Evolutionary conservation across 257 asterid species (phyloP).

Genomic region (Capsicum rhomboideum): DNA sequence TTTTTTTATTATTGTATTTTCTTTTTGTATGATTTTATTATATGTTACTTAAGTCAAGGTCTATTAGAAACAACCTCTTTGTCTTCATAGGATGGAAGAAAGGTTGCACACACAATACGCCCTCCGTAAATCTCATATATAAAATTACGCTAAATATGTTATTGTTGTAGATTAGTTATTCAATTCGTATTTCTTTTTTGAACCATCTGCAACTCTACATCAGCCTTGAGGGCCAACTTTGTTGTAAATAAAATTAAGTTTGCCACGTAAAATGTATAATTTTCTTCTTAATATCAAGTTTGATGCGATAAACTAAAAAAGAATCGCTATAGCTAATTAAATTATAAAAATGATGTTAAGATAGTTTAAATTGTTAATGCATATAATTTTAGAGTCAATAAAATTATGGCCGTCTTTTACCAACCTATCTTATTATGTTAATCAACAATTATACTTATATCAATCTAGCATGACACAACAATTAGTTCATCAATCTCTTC

Average conservation of each 20-base stretch:
- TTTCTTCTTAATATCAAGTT: not conserved
- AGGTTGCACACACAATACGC: rapidly evolving
- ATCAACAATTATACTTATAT: not conserved
- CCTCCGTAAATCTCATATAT: no score
- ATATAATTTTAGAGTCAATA: not conserved
- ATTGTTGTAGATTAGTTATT: no score
- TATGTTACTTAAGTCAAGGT: rapidly evolving
- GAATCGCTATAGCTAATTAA: not conserved
- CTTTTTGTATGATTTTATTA: not conserved
- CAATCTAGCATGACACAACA: not conserved
- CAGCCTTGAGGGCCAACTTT: no score
- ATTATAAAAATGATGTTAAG: not conserved
- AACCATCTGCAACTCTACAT: no score
- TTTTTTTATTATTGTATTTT: not conserved
- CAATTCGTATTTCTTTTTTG: no score
- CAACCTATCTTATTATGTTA: not conserved
- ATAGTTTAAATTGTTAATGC: not conserved
- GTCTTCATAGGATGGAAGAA: not conserved
- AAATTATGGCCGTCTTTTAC: not conserved
- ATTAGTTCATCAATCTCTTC: not conserved
- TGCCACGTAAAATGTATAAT: no score
- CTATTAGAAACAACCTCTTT: not conserved
- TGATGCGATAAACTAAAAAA: not conserved
- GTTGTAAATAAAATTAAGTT: no score
- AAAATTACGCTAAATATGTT: no score